Evolutionary conservation across 208 protist species (phyloP), one percentile per base, ranked within the genome.

Genomic region (Acanthamoeba royreba): DNA sequence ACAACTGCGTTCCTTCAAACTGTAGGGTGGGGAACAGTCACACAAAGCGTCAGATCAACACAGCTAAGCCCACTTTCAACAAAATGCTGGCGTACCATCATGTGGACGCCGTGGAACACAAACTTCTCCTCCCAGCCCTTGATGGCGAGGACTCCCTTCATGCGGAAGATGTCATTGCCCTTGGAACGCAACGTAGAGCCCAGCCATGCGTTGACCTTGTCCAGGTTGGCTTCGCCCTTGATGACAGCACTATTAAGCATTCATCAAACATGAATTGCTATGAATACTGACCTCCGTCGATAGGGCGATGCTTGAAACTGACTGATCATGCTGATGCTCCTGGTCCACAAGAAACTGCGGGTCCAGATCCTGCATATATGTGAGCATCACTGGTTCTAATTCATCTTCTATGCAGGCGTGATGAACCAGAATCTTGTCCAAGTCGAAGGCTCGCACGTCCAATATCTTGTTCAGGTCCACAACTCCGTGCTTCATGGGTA

Each of bases 91-190:
- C 46, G 55, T 38, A 96, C 95, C 47, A 95, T 72, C 92, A 95
- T 96, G 72, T 96, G 95, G 35, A 96, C 95, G 33, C 63, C 95
- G 49, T 96, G 94, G 47, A 77, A 95, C 8, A 92, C 88, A n/a
- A 81, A 91, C 86, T 94, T 93, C 25, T 95, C 40, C 42, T 61
- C 31, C 28, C 89, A 38, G 33, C 92, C 92, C 33, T 45, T 55
- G 85, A 95, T 88, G 53, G 77, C 55, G 9, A 95, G 43, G 52
- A 95, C 94, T 52, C 94, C 94, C 47, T 95, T 95, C 92, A 94
- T 93, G 31, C 94, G 94, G 92, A 93, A 95, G 47, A 95, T 88
- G 40, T 92, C 86, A 31, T 79, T 55, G 58, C 22, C 33, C n/a
- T 86, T 58, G 43, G 66, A 46, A 31, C 87, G 38, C 15, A 95